Evolutionary conservation across 2,329 filamentous ascomycete genomes (phyloP).

Genomic region (Aphanocladium album): DNA sequence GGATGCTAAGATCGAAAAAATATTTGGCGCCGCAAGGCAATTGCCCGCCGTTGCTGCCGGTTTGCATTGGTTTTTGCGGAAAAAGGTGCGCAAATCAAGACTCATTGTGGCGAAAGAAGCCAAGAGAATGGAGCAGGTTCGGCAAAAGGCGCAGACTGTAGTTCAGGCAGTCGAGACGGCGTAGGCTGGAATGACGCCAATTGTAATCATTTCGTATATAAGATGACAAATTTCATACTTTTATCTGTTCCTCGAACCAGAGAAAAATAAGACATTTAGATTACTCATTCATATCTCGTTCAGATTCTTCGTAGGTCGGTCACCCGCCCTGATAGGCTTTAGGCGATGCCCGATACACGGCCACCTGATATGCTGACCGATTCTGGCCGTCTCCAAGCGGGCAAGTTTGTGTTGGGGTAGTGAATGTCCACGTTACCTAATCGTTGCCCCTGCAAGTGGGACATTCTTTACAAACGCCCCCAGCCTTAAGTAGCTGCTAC

Average conservation of each 20-base stretch:
- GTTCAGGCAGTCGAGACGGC: constrained; percentile 16
- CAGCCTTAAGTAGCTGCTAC: neutral
- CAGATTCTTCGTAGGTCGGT: neutral
- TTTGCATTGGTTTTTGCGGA: constrained; percentile 74
- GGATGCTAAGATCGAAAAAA: constrained; percentile 54
- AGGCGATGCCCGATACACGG: neutral
- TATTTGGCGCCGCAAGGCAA: constrained; percentile 61
- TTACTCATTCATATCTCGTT: neutral
- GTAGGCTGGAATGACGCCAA: neutral
- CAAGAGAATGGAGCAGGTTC: constrained; percentile 35
- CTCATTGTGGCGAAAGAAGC: constrained; percentile 45
- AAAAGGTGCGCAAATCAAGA: constrained; percentile 63
- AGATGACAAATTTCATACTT: neutral
- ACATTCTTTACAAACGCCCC: neutral
- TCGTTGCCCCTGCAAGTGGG: constrained; percentile 3
- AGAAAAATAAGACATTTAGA: neutral
- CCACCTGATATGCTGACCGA: neutral
- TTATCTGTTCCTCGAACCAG: neutral
- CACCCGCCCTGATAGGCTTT: neutral
- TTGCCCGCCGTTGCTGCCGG: constrained; percentile 66
- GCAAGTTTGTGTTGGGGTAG: constrained; percentile 2
- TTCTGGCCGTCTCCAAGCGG: constrained; percentile 11
- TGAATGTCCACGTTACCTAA: constrained; percentile 10
- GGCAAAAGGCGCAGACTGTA: constrained; percentile 28
- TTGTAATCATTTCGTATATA: neutral